Conservation (phyloP, 140 eudicot species). For the Senecio squalidus region DNA sequence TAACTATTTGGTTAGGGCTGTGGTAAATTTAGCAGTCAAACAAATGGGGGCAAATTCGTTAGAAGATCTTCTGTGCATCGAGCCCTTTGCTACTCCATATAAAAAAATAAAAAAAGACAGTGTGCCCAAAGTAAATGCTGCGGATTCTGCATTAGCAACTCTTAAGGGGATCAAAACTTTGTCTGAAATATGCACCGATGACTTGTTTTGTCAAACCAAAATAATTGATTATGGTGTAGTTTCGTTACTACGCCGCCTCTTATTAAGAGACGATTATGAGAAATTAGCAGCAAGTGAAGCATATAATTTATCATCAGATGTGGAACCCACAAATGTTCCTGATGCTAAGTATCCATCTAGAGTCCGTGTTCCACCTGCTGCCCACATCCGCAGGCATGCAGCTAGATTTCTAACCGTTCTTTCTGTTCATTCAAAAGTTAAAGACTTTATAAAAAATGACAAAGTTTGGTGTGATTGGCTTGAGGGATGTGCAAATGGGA, state of each 20-base stretch:
- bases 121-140: conserved; percentile 54
- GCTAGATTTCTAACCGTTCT: conserved; percentile 72
- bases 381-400: conserved; percentile 89
- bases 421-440: conserved; percentile 81
- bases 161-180: conserved; percentile 91
- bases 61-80: conserved; percentile 65
- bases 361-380: conserved; percentile 65
- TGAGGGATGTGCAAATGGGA: conserved; percentile 89
- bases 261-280: conserved; percentile 87
- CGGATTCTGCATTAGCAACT: conserved; percentile 84
- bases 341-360: conserved; percentile 38
- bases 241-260: conserved; percentile 62
- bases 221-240: conserved; percentile 70
- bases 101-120: conserved; percentile 63
- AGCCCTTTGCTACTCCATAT: conserved; percentile 64
- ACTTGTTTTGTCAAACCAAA: conserved; percentile 51
- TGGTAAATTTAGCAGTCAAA: conserved; percentile 73
- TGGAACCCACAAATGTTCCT: conserved; percentile 35
- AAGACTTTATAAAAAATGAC: conserved; percentile 58
- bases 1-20: conserved; percentile 56
- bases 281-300: conserved; percentile 89
- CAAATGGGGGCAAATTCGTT: conserved; percentile 45
- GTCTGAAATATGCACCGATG: conserved; percentile 91
- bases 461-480: conserved; percentile 84
- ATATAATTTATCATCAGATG: conserved; percentile 67